phyloP scores from a whole-genome alignment of 176 grass and related monocot genomes.

The bread wheat (Triticum aestivum) region DNA sequence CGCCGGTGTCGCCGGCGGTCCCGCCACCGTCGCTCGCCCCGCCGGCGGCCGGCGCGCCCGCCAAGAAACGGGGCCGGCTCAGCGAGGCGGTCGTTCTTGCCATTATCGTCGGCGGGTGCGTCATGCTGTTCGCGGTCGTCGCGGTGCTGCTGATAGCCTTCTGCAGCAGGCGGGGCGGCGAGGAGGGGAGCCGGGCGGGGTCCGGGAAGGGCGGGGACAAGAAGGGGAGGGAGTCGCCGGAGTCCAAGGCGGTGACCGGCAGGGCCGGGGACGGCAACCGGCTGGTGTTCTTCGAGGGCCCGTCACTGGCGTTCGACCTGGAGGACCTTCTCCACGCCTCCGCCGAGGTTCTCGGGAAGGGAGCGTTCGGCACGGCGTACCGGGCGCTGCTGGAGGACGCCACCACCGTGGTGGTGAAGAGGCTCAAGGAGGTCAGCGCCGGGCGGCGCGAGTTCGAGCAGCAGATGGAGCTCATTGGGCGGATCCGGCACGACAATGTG shows the following conservation, averaged over 20 bases:
- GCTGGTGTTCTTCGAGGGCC: conserved; percentile 85
- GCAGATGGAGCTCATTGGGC: conserved; percentile 87
- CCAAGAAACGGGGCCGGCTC: conserved; percentile 29
- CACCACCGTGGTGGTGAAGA: conserved; percentile 83
- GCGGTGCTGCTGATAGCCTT: conserved; percentile 50
- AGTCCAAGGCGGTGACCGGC: conserved; percentile 72
- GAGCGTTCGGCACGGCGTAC: conserved; percentile 86
- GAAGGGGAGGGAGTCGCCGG: conserved; percentile 57
- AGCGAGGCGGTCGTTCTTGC: conserved; percentile 65
- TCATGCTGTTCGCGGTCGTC: conserved; percentile 29
- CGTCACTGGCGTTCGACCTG: conserved; percentile 77
- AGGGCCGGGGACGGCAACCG: conserved; percentile 68
- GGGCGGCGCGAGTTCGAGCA: conserved; percentile 92
- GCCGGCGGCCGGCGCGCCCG: neutral
- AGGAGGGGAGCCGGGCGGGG: neutral
- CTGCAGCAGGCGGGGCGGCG: conserved; percentile 47
- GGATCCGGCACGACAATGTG: conserved; percentile 73
- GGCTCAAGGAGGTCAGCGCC: conserved; percentile 80
- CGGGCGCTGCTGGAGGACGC: conserved; percentile 89
- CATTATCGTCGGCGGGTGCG: conserved; percentile 65
- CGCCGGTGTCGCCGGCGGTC: neutral
- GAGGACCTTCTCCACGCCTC: conserved; percentile 94
- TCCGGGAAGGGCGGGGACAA: conserved; percentile 31
- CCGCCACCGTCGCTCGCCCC: neutral
- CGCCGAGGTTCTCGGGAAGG: conserved; percentile 92